Conservation (phyloP, 345 rosid species). For the Salix purpurea region DNA sequence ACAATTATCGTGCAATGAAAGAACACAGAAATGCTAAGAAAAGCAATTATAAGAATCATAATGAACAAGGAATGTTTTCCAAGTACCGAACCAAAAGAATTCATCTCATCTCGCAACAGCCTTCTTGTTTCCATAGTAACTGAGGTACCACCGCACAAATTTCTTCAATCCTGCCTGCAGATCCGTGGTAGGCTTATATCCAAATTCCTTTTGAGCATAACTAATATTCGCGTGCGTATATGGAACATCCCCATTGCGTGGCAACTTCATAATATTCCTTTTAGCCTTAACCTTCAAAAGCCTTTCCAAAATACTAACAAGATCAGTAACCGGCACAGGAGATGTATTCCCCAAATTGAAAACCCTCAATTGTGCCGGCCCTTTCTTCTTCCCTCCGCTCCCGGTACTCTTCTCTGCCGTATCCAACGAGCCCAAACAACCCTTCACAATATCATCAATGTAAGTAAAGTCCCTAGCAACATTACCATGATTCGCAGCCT, state of each 20-base stretch:
- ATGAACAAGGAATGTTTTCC: constrained; percentile 33
- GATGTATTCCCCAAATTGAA: constrained; percentile 92
- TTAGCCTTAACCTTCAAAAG: constrained; percentile 80
- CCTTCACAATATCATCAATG: constrained; percentile 90
- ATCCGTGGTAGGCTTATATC: constrained; percentile 86
- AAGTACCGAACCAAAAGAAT: constrained; percentile 31
- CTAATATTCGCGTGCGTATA: constrained; percentile 93
- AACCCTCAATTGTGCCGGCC: constrained; percentile 81
- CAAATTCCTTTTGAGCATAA: constrained; percentile 66
- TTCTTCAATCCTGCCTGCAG: constrained; percentile 85
- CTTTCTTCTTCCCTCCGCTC: constrained; percentile 83
- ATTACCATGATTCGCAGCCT: constrained; percentile 58
- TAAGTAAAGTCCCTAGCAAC: constrained; percentile 94
- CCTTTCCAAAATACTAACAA: constrained; percentile 76
- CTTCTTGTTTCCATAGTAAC: constrained; percentile 66
- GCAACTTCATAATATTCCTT: constrained; percentile 76
- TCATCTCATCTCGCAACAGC: constrained; percentile 33
- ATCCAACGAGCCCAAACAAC: constrained; percentile 76
- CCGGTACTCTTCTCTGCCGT: constrained; percentile 95
- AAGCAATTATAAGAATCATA: constrained; percentile 49
- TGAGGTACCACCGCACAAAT: constrained; percentile 80
- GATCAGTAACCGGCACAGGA: constrained; percentile 79
- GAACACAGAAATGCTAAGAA: constrained; percentile 22
- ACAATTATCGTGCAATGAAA: constrained; percentile 31
- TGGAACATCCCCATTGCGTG: constrained; percentile 86